Percentiles rank a stretch among this genome's conserved stretches.
Evolutionary conservation across 176 grass and related monocot genomes (phyloP).

Genomic region (Puya raimondii): DNA sequence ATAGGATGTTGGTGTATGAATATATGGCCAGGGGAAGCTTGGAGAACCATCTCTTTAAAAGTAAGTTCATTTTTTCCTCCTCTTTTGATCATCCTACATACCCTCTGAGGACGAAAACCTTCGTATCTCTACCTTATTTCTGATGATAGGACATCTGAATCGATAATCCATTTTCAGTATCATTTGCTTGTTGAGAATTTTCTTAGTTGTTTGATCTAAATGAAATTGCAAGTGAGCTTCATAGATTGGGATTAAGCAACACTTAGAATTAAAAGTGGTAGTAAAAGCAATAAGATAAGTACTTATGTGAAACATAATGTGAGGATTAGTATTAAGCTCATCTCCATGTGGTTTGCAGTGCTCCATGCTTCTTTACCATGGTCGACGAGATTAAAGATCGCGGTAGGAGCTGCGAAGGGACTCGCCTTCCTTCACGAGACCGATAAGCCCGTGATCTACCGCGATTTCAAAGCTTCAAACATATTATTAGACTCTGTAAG

Average conservation of each 20-base stretch:
- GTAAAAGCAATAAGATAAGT: too few relatives aligned
- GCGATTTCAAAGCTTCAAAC: constrained; percentile 97
- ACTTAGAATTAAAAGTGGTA: too few relatives aligned
- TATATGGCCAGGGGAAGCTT: constrained; percentile 71
- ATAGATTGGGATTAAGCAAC: too few relatives aligned
- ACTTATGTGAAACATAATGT: too few relatives aligned
- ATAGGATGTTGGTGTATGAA: constrained; percentile 96
- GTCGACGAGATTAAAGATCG: constrained; percentile 91
- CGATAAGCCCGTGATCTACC: constrained; percentile 70
- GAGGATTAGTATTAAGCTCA: neutral
- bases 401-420: constrained; percentile 76
- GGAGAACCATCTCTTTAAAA: constrained; percentile 84
- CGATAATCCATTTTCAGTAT: constrained; percentile 6
- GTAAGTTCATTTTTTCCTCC: constrained; percentile 23
- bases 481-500: constrained; percentile 77
- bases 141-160: neutral
- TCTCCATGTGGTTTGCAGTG: constrained; percentile 21
- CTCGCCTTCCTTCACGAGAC: constrained; percentile 81
- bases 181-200: neutral
- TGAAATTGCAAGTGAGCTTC: neutral
- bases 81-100: neutral
- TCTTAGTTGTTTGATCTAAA: neutral
- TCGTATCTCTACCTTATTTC: neutral
- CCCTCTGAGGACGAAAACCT: too few relatives aligned
- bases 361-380: constrained; percentile 49